These are phyloP conservation scores for Simplicillium sp. DNA, from an alignment of 2,329 filamentous ascomycete species.

Conservation along the genomic window DNA sequence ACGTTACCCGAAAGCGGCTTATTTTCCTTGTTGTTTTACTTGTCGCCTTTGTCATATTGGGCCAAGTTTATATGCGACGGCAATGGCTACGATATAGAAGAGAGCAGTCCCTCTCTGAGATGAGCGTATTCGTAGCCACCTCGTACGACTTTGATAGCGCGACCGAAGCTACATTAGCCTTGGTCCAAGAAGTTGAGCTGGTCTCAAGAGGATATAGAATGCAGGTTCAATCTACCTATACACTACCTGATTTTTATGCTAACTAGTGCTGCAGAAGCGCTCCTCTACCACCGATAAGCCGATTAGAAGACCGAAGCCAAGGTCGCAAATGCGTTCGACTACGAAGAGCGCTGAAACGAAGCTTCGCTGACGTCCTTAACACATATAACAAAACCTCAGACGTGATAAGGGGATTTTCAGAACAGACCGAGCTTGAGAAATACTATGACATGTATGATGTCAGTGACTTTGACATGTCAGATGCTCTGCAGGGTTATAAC, in stretches of 20 bases:
- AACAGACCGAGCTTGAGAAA: constrained; percentile 76
- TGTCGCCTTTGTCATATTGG: constrained; percentile 41
- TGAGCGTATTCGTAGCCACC: constrained; percentile 58
- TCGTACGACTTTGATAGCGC: constrained; percentile 76
- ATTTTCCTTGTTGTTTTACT: constrained; percentile 37
- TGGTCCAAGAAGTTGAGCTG: constrained; percentile 92
- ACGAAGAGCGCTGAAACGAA: constrained; percentile 63
- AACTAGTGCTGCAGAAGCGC: constrained; percentile 52
- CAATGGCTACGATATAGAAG: constrained; percentile 76
- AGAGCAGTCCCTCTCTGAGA: constrained; percentile 62
- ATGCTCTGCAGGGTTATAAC: constrained; percentile 56
- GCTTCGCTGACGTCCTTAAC: constrained; percentile 60
- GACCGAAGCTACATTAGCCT: constrained; percentile 63
- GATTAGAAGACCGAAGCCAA: constrained; percentile 77
- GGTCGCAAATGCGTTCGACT: constrained; percentile 70
- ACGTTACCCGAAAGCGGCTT: constrained; percentile 47
- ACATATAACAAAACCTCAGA: constrained; percentile 62
- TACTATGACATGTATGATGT: constrained; percentile 88
- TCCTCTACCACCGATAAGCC: constrained; percentile 83
- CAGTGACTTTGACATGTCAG: constrained; percentile 60
- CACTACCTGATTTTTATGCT: constrained; percentile 21
- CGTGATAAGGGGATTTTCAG: constrained; percentile 61
- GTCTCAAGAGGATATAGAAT: constrained; percentile 85
- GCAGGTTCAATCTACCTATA: constrained; percentile 25
- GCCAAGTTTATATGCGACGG: constrained; percentile 64